A percentile compares a stretch with the other conserved stretches of the same genome.
These are phyloP conservation scores for Kuraishia capsulata DNA, from an alignment of 805 yeast species.

Conservation along the genomic window DNA sequence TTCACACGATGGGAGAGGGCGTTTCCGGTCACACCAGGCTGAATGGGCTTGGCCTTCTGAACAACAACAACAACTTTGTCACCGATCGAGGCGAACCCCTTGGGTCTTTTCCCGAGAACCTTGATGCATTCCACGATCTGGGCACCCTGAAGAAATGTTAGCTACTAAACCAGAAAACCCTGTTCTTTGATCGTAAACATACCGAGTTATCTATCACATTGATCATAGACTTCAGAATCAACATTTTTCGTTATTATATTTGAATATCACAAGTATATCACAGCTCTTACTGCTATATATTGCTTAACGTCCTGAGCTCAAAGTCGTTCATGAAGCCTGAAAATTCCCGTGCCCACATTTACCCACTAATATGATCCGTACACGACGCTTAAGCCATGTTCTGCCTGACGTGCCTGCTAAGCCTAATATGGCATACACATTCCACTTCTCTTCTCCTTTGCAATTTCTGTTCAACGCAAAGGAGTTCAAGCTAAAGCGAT, in stretches of 20 bases:
- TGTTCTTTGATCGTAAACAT: slow-evolving; percentile 7
- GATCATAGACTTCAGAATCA: slow-evolving; percentile 77
- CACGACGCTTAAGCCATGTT: no score
- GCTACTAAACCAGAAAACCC: background rate
- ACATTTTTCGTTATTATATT: slow-evolving; percentile 38
- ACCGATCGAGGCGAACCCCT: slow-evolving; percentile 75
- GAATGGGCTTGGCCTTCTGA: slow-evolving; percentile 77
- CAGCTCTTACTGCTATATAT: no score
- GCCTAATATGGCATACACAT: no score
- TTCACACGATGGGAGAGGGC: slow-evolving; percentile 73
- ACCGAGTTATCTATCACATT: slow-evolving; percentile 89
- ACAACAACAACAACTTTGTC: slow-evolving; percentile 93
- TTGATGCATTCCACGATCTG: slow-evolving; percentile 92
- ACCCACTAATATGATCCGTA: no score
- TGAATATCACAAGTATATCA: no score
- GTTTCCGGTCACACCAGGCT: slow-evolving; percentile 64
- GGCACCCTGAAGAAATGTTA: slow-evolving; percentile 68
- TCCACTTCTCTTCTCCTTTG: no score
- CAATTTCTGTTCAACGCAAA: no score
- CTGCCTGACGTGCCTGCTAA: no score
- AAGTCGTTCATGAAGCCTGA: no score
- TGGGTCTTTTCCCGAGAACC: slow-evolving; percentile 83
- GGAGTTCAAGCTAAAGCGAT: no score
- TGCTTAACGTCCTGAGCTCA: no score
- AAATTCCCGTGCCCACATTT: no score